Base-by-base conservation (phyloP, 1,139 yeast genomes). In the Dujonia santamariae region DNA sequence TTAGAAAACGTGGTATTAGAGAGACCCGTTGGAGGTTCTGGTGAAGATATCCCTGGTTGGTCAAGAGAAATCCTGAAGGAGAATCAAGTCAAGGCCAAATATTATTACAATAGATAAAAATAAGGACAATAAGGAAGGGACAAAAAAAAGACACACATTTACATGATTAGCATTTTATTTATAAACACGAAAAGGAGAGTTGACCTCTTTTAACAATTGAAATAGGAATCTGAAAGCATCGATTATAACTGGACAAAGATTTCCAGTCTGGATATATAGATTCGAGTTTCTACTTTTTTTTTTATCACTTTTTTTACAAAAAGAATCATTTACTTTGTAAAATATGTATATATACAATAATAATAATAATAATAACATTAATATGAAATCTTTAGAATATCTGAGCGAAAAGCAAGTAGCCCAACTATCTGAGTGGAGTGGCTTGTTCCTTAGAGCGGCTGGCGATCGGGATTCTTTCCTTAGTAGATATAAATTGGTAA, bases 11-110 rank as follows among this genome's bases (percentile, higher is more conserved):
- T 75, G 19, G 71, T 70, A 7, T 55, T 69, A 30, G 83, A 76
- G 45, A 55, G 83, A 38, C 74, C 80, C 9, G 72, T 74, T 11
- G 84, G 85, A 2, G 78, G 81, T 0, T 54, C 75, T 3, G 90
- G 90, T 19, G 82, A 75, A 41, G 90, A 80, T 52, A 81, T 84
- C 28, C 75, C 76, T n/a, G 94, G 92, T 2, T 84, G 94, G 94
- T 56, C 73, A 9, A 59, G 52, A 37, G 76, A 70, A 41, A 37
- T 61, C 9, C 42, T 41, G 17, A 41, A 43, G 20, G 51, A 40
- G 13, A 23, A 15, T 18, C 36, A 33, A 12, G 9, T 25, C 15
- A 31, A 34, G 17, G 21, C 34, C 32, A 38, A 42, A 27, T 32
- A 35, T 22, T 41, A 28, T 28, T 29, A 31, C 16, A 25, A 27